phyloP scores from a whole-genome alignment of 345 rosid species.

The Cardamine occulta region DNA sequence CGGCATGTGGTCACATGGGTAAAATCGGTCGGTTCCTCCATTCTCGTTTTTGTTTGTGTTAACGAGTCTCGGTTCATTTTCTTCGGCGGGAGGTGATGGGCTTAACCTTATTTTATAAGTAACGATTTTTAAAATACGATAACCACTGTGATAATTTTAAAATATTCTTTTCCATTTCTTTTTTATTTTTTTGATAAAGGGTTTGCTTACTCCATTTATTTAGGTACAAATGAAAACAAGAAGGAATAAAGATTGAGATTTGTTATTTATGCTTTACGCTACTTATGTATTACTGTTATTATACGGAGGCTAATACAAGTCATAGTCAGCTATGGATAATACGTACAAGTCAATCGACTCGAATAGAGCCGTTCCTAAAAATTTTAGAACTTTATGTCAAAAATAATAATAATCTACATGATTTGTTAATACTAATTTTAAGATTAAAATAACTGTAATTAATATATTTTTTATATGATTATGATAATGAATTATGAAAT shows the following conservation, averaged over 20 bases:
- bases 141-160: neutral
- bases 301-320: conserved; percentile 20
- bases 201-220: neutral
- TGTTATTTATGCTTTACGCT: conserved; percentile 2
- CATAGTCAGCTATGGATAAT: conserved; percentile 18
- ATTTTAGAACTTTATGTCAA: too few species aligned
- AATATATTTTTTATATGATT: too few species aligned
- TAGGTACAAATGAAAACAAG: neutral
- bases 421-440: too few species aligned
- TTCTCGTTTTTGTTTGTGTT: conserved; percentile 34
- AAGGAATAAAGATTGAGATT: neutral
- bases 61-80: conserved; percentile 36
- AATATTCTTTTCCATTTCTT: neutral
- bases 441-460: too few species aligned
- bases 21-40: conserved; percentile 42
- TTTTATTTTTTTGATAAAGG: too few species aligned
- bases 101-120: conserved; percentile 5
- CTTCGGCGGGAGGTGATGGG: conserved; percentile 35
- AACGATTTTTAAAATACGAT: neutral
- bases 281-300: conserved; percentile 28
- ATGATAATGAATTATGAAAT: too few species aligned
- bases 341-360: conserved; percentile 25
- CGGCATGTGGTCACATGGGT: conserved; percentile 41
- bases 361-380: too few species aligned
- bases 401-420: too few species aligned